Conservation (phyloP, 805 yeast species). For the Ogataea polymorpha region DNA sequence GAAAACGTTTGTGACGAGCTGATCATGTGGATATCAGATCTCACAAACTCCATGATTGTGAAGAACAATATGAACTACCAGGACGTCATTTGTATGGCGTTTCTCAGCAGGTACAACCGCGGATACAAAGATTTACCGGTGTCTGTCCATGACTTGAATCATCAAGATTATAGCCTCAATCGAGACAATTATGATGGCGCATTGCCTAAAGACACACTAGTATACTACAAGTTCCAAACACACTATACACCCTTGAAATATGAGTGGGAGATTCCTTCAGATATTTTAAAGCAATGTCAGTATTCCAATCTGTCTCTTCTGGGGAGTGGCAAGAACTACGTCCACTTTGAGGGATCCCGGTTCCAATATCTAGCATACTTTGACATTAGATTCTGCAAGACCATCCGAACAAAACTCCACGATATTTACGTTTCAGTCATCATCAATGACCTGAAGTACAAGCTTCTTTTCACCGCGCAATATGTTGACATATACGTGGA, state of each 20-base stretch:
- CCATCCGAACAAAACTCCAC: conserved; percentile 53
- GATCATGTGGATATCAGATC: conserved; percentile 58
- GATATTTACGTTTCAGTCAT: conserved; percentile 63
- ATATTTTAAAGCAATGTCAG: conserved; percentile 44
- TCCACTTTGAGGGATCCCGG: conserved; percentile 43
- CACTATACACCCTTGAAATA: conserved; percentile 30
- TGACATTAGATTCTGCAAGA: conserved; percentile 72
- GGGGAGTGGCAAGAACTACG: conserved; percentile 1
- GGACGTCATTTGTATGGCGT: conserved; percentile 51
- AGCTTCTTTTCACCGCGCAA: conserved; percentile 63
- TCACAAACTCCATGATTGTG: conserved; percentile 52
- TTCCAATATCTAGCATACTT: conserved; percentile 58
- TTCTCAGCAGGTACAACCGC: conserved; percentile 58
- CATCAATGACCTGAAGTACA: conserved; percentile 56
- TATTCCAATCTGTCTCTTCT: conserved; percentile 35
- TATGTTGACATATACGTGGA: conserved; percentile 82
- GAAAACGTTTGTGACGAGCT: conserved; percentile 81
- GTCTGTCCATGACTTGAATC: conserved; percentile 8
- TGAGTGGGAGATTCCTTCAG: conserved; percentile 46
- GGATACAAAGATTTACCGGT: conserved; percentile 38
- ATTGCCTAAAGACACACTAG: conserved; percentile 20
- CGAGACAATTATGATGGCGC: conserved; percentile 33
- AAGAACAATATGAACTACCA: conserved; percentile 47
- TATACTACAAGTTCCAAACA: conserved; percentile 19
- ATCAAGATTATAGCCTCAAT: conserved; percentile 31